Evolutionary conservation across 108 stramenopile species (phyloP).

Genomic region (Conticribra weissflogii): DNA sequence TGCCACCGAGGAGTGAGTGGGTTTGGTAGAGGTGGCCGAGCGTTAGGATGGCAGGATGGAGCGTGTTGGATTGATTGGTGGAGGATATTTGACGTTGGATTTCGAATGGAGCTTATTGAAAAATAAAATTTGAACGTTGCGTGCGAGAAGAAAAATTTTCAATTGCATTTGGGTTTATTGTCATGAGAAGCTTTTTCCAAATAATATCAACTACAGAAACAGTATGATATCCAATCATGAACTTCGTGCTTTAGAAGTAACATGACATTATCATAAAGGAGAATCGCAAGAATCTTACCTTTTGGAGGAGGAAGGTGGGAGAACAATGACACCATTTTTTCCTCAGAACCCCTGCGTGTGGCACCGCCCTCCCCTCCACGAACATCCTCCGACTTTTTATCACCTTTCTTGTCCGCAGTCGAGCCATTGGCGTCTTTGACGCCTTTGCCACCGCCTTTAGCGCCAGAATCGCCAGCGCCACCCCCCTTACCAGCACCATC

Average conservation of each 20-base stretch:
- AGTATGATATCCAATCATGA: no score
- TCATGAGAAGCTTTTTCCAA: no score
- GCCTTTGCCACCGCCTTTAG: constrained; percentile 24
- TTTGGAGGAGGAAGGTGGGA: constrained; percentile 87
- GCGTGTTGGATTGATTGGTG: constrained; percentile 14
- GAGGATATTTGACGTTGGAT: constrained; percentile 28
- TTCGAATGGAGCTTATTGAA: constrained; percentile 11
- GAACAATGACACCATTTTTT: constrained; percentile 77
- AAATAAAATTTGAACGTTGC: not conserved
- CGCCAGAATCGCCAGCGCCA: constrained; percentile 5
- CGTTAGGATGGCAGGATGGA: constrained; percentile 88
- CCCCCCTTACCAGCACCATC: not conserved
- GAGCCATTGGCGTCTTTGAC: no score
- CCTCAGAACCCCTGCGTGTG: constrained; percentile 9
- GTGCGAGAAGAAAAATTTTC: no score
- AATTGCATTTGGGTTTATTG: no score
- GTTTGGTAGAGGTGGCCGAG: constrained; percentile 84
- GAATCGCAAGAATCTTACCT: not conserved
- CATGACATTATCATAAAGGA: no score
- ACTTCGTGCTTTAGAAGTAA: no score
- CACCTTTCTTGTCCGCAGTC: no score
- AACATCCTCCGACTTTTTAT: constrained; percentile 8
- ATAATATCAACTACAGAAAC: no score
- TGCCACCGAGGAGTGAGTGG: constrained; percentile 85
- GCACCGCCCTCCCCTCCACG: not conserved